Conservation (phyloP, 2,329 filamentous ascomycete genomes). For the Bretziella fagacearum region DNA sequence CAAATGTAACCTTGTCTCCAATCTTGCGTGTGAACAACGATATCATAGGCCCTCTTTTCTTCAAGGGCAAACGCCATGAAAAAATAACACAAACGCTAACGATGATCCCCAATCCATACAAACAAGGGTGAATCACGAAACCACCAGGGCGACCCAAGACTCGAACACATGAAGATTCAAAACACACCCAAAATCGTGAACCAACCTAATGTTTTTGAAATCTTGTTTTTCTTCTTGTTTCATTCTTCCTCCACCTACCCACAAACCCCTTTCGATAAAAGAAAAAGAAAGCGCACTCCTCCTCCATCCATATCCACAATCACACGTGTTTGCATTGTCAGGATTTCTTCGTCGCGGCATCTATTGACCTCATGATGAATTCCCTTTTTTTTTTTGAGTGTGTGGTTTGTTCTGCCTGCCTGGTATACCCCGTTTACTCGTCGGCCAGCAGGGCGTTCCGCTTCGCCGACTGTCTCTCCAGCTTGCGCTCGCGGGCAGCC, state of each 20-base stretch:
- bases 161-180: too few species aligned
- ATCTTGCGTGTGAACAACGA: not conserved
- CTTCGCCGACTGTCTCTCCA: slow-evolving; percentile 84
- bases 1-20: too few species aligned
- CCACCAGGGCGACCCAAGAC: too few species aligned
- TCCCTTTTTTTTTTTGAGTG: slow-evolving; percentile 15
- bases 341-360: slow-evolving; percentile 17
- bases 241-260: too few species aligned
- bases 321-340: not conserved
- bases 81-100: not conserved
- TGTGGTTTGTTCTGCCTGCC: slow-evolving; percentile 15
- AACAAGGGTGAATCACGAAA: too few species aligned
- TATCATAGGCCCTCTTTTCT: not conserved
- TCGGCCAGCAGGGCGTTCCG: slow-evolving; percentile 64
- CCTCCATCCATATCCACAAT: not conserved
- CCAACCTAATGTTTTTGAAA: too few species aligned
- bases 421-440: slow-evolving; percentile 25
- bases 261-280: not conserved
- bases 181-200: too few species aligned
- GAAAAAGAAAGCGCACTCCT: not conserved
- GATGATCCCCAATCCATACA: not conserved
- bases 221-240: too few species aligned
- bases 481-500: slow-evolving; percentile 96
- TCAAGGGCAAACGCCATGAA: not conserved
- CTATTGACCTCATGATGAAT: slow-evolving; percentile 13